Evolutionary conservation across 2,329 filamentous ascomycete genomes (phyloP), one percentile per base, ranked within the genome.

Genomic region (Colletotrichum echinochloae): DNA sequence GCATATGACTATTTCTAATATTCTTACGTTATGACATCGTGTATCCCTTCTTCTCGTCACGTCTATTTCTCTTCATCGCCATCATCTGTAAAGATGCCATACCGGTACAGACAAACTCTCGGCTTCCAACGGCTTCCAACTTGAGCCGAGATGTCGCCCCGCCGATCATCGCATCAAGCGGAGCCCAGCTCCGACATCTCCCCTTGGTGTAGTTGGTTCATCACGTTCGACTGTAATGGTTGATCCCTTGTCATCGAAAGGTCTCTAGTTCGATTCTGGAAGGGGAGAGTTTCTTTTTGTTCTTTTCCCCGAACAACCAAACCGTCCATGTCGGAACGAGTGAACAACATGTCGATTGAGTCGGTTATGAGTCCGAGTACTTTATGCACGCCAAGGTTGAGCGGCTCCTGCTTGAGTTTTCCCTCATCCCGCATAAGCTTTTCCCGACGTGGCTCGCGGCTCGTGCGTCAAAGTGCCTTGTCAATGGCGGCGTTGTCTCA

Each of bases 161-260:
- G 6, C 16, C 23, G 6, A 12, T 20, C 39, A 66, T 70, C 48
- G 41, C 66, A 70, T 49, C 64, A 28, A 62, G 64, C 46, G 55
- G 44, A 48, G 62, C 66, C 11, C 28, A 56, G 62, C 46, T 55
- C n/a, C 62, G 30, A 20, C 16, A 14, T 30, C 67, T 70, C 60
- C 69, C 44, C 52, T 57, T 71, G 69, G 70, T 72, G 66, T 72
- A 72, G 70, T 70, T 72, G 70, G 70, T 70, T 69, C 60, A 72
- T 72, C 66, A 70, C 70, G 70, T 72, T 70, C 60, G 66, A 72
- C 70, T 72, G 70, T 72, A 72, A 72, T 70, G 66, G 70, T 61
- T 60, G 7, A 30, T 20, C 48, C 28, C 18, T 41, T 60, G 48
- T 62, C 23, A 72, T 72, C 66, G 60, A 70, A 72, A 72, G 70